Evolutionary conservation across 306 rosid species (phyloP).

Genomic region (Vigna mungo): DNA sequence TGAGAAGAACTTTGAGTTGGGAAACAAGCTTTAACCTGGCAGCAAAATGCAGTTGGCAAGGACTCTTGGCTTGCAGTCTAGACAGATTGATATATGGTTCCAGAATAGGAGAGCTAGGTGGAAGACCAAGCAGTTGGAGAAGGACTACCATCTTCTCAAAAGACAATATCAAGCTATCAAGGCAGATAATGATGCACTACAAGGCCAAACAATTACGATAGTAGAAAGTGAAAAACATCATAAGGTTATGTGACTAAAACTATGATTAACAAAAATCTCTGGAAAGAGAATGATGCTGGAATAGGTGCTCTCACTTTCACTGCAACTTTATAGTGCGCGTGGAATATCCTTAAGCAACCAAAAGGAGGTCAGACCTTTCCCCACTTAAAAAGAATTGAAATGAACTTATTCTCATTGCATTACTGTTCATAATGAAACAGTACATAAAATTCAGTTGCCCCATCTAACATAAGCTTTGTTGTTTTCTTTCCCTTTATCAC

Average conservation of each 20-base stretch:
- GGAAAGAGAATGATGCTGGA: conserved; percentile 59
- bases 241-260: conserved; percentile 82
- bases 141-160: too few relatives aligned
- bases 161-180: too few relatives aligned
- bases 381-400: conserved; percentile 60
- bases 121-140: too few relatives aligned
- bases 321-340: conserved; percentile 91
- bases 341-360: conserved; percentile 71
- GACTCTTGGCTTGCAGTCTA: too few relatives aligned
- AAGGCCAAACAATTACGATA: conserved; percentile 39
- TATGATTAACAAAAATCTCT: conserved; percentile 77
- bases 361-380: conserved; percentile 83
- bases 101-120: too few relatives aligned
- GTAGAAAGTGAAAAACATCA: conserved; percentile 63
- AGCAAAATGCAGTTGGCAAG: too few relatives aligned
- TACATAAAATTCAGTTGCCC: conserved; percentile 48
- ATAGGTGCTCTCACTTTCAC: conserved; percentile 61
- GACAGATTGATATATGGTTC: too few relatives aligned
- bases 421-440: conserved; percentile 37
- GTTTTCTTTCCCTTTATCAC: conserved; percentile 51
- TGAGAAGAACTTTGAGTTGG: too few relatives aligned
- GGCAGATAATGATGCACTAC: too few relatives aligned
- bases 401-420: neutral
- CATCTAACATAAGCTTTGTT: conserved; percentile 61
- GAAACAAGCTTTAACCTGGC: too few relatives aligned